A percentile compares a stretch with the other conserved stretches of the same genome.
phyloP scores from a whole-genome alignment of 257 asterid genomes.

The Oldenlandia corymbosa region DNA sequence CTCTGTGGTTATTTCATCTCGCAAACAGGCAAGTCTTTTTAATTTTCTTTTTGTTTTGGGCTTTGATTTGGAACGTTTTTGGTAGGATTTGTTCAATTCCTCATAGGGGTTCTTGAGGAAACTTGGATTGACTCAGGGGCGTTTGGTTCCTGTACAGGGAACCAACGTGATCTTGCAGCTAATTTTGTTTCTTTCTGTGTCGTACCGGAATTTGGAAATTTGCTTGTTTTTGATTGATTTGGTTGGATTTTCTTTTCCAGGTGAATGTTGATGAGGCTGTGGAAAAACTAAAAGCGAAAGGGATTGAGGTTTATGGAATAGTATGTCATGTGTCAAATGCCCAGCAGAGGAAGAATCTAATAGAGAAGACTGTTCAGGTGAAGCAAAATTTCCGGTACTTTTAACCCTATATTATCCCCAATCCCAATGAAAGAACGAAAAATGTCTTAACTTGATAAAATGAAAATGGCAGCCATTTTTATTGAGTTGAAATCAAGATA shows the following conservation, averaged over 20 bases:
- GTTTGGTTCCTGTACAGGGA: neutral
- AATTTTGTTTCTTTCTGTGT: neutral
- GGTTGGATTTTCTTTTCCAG: conserved; percentile 47
- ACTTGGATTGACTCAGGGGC: neutral
- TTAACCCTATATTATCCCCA: too few species aligned
- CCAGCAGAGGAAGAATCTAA: conserved; percentile 69
- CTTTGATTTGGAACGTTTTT: neutral
- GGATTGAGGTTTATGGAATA: conserved; percentile 63
- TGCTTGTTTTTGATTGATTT: neutral
- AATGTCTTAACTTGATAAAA: neutral
- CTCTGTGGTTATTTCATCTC: conserved; percentile 86
- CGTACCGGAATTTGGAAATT: too few species aligned
- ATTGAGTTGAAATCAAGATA: neutral
- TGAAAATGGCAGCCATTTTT: neutral
- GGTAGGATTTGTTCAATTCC: neutral
- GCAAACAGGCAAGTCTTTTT: conserved; percentile 48
- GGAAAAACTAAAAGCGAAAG: conserved; percentile 46
- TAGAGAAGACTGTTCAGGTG: conserved; percentile 70
- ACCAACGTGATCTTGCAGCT: neutral
- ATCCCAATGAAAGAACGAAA: neutral
- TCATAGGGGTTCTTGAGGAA: neutral
- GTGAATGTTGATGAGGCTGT: conserved; percentile 85
- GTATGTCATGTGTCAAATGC: conserved; percentile 83
- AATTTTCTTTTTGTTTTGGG: neutral
- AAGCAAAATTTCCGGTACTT: neutral